Evolutionary conservation across 495 filamentous ascomycete genomes (phyloP).

Genomic region (Penicillium waksmanii): DNA sequence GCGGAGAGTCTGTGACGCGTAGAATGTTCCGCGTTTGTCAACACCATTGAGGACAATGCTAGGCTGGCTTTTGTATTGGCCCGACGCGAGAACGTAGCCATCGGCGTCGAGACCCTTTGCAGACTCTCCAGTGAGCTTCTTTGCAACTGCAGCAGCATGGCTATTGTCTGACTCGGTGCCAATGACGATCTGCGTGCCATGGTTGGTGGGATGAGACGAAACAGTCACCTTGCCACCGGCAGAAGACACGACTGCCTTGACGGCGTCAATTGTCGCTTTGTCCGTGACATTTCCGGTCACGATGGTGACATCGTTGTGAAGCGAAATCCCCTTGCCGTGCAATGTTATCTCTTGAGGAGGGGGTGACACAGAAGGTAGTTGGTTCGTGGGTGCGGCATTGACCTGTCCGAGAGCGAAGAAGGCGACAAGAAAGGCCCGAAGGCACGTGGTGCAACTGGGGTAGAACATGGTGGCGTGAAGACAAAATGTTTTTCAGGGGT

Average conservation of each 20-base stretch:
- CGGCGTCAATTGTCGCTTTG: slow-evolving; percentile 14
- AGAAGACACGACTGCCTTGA: slow-evolving; percentile 13
- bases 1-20: slow-evolving; percentile 23
- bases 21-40: slow-evolving; percentile 22
- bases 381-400: slow-evolving; percentile 10
- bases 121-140: slow-evolving; percentile 14
- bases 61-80: slow-evolving; percentile 12
- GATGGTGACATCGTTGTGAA: slow-evolving; percentile 13
- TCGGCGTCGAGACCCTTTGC: slow-evolving; percentile 18
- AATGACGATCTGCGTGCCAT: slow-evolving; percentile 21
- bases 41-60: slow-evolving; percentile 24
- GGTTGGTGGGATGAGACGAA: slow-evolving; percentile 8
- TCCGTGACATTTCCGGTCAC: slow-evolving; percentile 19
- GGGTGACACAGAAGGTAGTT: slow-evolving; percentile 11
- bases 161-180: slow-evolving; percentile 13
- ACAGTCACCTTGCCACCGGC: slow-evolving; percentile 13
- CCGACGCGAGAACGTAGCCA: slow-evolving; percentile 19
- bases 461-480: slow-evolving; percentile 11
- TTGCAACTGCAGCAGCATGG: slow-evolving; percentile 7
- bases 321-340: slow-evolving; percentile 8
- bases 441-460: slow-evolving; percentile 1
- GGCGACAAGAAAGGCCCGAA: slow-evolving; percentile 15
- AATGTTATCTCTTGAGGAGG: slow-evolving; percentile 17
- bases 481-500: neutral
- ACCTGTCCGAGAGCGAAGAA: slow-evolving; percentile 10